A percentile compares a stretch with the other conserved stretches of the same genome.
Evolutionary conservation across 2,329 filamentous ascomycete genomes (phyloP).

Genomic region (Aspergillus pseudoglaucus): DNA sequence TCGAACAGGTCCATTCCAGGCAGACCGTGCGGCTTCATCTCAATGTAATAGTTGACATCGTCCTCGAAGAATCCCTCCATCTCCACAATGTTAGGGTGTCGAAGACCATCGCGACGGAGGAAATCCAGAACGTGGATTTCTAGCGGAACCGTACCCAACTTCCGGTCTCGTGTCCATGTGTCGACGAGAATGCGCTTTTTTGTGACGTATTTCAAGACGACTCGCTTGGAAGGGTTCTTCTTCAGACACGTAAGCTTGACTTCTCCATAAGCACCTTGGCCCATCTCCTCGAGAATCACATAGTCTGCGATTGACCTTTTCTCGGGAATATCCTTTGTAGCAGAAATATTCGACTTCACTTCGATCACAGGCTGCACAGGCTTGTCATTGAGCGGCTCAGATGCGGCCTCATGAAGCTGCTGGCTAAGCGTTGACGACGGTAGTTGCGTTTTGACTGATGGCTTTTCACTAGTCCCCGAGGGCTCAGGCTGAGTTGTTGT

Average conservation of each 20-base stretch:
- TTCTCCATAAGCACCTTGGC: constrained; percentile 93
- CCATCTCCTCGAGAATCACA: constrained; percentile 93
- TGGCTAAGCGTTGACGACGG: constrained; percentile 45
- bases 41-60: constrained; percentile 86
- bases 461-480: constrained; percentile 16
- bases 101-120: constrained; percentile 64
- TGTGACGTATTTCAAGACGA: constrained; percentile 95
- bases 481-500: constrained; percentile 15
- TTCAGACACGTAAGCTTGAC: constrained; percentile 91
- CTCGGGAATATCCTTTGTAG: constrained; percentile 31
- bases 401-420: constrained; percentile 46
- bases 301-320: constrained; percentile 91
- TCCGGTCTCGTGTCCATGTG: constrained; percentile 92
- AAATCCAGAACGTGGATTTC: constrained; percentile 98
- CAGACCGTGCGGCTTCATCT: constrained; percentile 87
- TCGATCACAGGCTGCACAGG: constrained; percentile 32
- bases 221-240: constrained; percentile 66
- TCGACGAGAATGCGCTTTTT: constrained; percentile 95
- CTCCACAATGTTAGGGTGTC: constrained; percentile 61
- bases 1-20: constrained; percentile 99
- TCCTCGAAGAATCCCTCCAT: constrained; percentile 64
- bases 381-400: constrained; percentile 38
- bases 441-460: constrained; percentile 29
- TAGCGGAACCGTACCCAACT: constrained; percentile 86
- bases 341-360: constrained; percentile 13